Conservation (phyloP, 257 asterid species). For the Solanum medicagineum region DNA sequence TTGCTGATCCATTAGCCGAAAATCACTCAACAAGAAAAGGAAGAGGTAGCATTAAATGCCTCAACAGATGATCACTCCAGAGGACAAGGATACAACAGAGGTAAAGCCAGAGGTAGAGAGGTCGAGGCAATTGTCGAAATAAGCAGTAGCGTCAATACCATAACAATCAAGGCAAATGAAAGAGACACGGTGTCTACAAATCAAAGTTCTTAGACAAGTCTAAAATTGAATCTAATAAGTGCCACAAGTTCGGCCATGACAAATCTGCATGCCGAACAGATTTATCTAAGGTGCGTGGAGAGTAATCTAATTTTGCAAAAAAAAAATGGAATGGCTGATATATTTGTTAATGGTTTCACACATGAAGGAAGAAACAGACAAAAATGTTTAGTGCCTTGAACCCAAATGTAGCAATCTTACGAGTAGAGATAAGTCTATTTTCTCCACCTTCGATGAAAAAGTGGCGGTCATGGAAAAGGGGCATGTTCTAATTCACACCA, state of each 20-base stretch:
- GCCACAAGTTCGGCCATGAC: background rate
- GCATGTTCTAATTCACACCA: too few relatives aligned
- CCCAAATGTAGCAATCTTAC: too few relatives aligned
- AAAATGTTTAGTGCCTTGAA: fast-evolving
- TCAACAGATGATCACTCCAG: too few relatives aligned
- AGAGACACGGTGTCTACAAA: background rate
- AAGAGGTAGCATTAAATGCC: too few relatives aligned
- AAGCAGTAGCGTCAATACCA: background rate
- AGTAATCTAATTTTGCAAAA: background rate
- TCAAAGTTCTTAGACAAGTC: background rate
- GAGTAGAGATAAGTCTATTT: too few relatives aligned
- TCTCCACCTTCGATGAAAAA: too few relatives aligned
- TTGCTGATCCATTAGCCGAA: too few relatives aligned
- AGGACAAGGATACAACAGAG: background rate
- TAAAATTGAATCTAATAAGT: background rate
- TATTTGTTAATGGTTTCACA: too few relatives aligned
- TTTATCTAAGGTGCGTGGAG: background rate
- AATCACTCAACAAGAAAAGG: too few relatives aligned
- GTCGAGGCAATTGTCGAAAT: background rate
- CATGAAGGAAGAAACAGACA: too few relatives aligned
- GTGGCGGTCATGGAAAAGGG: too few relatives aligned
- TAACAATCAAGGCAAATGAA: background rate
- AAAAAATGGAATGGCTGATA: too few relatives aligned
- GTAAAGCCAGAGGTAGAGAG: background rate
- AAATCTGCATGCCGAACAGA: background rate